Base-by-base conservation (phyloP, 495 filamentous ascomycete genomes). In the Achaetomiella virescens region DNA sequence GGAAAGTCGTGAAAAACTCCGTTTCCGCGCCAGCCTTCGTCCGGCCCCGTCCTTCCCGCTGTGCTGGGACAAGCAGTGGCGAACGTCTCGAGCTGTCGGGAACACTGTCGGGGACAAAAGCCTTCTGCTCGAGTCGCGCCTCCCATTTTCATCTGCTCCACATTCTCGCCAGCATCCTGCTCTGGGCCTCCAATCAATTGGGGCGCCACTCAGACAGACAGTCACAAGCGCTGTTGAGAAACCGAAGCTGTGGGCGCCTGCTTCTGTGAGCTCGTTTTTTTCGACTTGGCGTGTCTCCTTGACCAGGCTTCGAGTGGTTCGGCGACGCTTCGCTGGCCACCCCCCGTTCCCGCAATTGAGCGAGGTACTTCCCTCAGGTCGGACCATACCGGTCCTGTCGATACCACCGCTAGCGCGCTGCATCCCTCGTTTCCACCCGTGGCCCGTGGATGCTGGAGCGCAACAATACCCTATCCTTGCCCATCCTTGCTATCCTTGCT, bases 391-490 rank as follows among this genome's bases (percentile, higher is more conserved):
- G 36, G 52, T 58, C 59, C 54, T 62, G 66, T 63, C 64, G 53
- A 63, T 48, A 60, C 56, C 61, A 63, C 58, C 50, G 60, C 64
- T 70, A 68, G 66, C 63, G 65, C 54, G 62, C 62, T 68, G 67
- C 67, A 68, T 53, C 54, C 56, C 66, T 65, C 66, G 65, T 64
- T 70, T 63, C 60, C 58, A 57, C 25, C 51, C 52, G 36, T 61
- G 55, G 51, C 41, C 37, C 40, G n/a, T n/a, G n/a, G n/a, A n/a
- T 49, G 51, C 57, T 53, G 48, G 55, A 54, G 49, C 52, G 45
- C 45, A 31, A 50, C 17, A 56, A 49, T 43, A 18, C 42, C 52
- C 21, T 27, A 52, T 52, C 50, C 57, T 54, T 57, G 38, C 51
- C 49, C 49, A 47, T 57, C 31, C 38, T 52, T 58, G n/a, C 41